These are phyloP conservation scores for Aspergillus puulaauensis DNA, from an alignment of 2,329 filamentous ascomycete genomes.

Conservation along the genomic window DNA sequence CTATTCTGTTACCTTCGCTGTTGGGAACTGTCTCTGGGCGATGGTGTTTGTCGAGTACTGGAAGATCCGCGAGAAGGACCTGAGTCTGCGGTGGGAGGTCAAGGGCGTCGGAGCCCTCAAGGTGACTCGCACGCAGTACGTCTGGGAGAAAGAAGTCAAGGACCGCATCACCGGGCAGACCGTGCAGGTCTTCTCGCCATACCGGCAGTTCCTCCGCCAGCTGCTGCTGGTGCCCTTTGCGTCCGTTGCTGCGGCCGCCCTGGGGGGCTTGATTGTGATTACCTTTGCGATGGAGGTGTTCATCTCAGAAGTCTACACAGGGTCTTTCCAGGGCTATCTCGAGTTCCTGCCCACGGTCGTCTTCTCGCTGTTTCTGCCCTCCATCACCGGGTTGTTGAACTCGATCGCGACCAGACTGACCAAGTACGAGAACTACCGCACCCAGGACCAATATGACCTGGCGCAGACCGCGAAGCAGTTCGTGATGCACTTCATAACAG, in stretches of 20 bases:
- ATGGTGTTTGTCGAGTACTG: conserved; percentile 91
- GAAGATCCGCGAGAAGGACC: conserved; percentile 88
- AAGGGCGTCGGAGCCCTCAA: conserved; percentile 81
- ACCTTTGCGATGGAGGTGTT: conserved; percentile 95
- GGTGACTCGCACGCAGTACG: conserved; percentile 72
- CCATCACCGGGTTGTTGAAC: conserved; percentile 73
- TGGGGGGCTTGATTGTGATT: conserved; percentile 79
- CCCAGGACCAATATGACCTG: conserved; percentile 76
- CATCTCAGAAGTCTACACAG: conserved; percentile 88
- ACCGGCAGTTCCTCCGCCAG: conserved; percentile 74
- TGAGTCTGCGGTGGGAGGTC: conserved; percentile 86
- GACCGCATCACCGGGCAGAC: conserved; percentile 82
- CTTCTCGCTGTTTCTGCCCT: conserved; percentile 76
- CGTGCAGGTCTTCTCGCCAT: conserved; percentile 71
- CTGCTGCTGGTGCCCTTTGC: conserved; percentile 83
- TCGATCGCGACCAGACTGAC: conserved; percentile 74
- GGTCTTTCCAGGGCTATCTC: conserved; percentile 80
- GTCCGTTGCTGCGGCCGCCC: conserved; percentile 63
- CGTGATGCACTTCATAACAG: conserved; percentile 93
- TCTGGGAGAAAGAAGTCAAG: conserved; percentile 71
- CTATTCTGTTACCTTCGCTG: conserved; percentile 78
- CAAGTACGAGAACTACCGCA: conserved; percentile 88
- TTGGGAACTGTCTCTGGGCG: conserved; percentile 80
- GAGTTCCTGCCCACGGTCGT: conserved; percentile 86
- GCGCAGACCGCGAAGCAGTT: conserved; percentile 92